Conservation (phyloP, 768 basidiomycete genomes). For the Hericium rajendrae region DNA sequence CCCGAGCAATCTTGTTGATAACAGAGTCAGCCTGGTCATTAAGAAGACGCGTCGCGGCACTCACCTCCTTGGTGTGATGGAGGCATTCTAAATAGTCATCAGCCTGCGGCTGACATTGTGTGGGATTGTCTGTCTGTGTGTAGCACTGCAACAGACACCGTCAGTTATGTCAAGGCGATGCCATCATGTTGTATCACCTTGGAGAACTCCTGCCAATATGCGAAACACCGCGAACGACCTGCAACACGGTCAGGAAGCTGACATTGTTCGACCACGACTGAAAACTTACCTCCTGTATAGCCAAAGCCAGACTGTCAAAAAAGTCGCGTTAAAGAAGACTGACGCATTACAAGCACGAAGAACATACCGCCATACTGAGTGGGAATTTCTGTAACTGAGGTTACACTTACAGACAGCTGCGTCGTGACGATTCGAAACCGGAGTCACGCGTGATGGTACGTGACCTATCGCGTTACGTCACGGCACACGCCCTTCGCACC, state of each 20-base stretch:
- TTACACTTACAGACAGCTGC: not conserved
- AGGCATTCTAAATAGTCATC: slow-evolving; percentile 91
- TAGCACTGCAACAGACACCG: slow-evolving; percentile 54
- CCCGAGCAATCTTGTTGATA: slow-evolving; percentile 45
- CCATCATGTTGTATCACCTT: slow-evolving; percentile 33
- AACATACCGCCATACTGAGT: slow-evolving; percentile 18
- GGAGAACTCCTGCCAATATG: slow-evolving; percentile 87
- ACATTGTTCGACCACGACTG: not conserved
- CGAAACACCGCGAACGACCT: slow-evolving; percentile 84
- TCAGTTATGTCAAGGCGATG: not conserved
- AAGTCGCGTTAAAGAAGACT: not conserved
- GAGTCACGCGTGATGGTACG: not conserved
- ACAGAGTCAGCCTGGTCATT: not conserved
- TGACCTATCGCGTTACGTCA: not conserved
- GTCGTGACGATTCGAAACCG: not conserved
- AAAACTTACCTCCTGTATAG: slow-evolving; percentile 44
- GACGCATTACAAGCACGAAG: not conserved
- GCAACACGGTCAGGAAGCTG: slow-evolving; percentile 1
- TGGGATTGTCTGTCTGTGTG: slow-evolving; percentile 65
- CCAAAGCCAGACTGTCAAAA: slow-evolving; percentile 50
- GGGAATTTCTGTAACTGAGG: no score
- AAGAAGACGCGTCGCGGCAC: slow-evolving; percentile 16
- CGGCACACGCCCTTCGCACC: not conserved
- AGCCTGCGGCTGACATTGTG: slow-evolving; percentile 57
- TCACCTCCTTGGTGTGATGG: slow-evolving; percentile 81